Base-by-base conservation (phyloP, 2,329 filamentous ascomycete genomes). In the Claviceps paspali region DNA sequence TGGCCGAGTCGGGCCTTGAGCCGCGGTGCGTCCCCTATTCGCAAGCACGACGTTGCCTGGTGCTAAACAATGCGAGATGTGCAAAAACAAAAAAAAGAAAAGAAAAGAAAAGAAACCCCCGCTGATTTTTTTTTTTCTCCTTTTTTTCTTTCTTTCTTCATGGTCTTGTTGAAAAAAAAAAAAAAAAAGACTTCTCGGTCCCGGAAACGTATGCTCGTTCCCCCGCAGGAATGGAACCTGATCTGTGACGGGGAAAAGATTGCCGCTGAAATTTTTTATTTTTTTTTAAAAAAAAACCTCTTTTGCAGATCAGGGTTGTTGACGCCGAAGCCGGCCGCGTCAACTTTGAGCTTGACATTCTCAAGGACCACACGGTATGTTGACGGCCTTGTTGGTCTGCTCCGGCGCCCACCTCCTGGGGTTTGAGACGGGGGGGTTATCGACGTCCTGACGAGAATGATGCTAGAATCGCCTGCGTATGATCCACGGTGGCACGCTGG, bases 1-100 rank as follows among this genome's bases (percentile, higher is more conserved):
- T 82, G 63, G 72, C 73, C 46, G 82, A 84, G 45, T 94, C 86
- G 5, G 87, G 87, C 6, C 63, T 96, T 15, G 88, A 95, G 57
- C 85, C 85, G 55, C 82, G 82, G 87, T 93, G 53, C 37, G 24
- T 22, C 11, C 24, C 24, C 24, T 26, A 22, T 22, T 22, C 21
- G 8, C 21, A 22, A 10, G 24, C 24, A 10, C 24, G 24, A n/a
- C n/a, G n/a, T n/a, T n/a, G n/a, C n/a, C n/a, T n/a, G n/a, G n/a
- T n/a, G n/a, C n/a, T n/a, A n/a, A n/a, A n/a, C n/a, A n/a, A n/a
- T n/a, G n/a, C n/a, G n/a, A n/a, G n/a, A n/a, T n/a, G n/a, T n/a
- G n/a, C n/a, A n/a, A n/a, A n/a, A n/a, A n/a, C n/a, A n/a, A n/a
- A n/a, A n/a, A n/a, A n/a, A n/a, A n/a, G n/a, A n/a, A n/a, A n/a